Evolutionary conservation across 768 basidiomycete genomes (phyloP), one percentile per base, ranked within the genome.

Genomic region (Inosperma sp.): DNA sequence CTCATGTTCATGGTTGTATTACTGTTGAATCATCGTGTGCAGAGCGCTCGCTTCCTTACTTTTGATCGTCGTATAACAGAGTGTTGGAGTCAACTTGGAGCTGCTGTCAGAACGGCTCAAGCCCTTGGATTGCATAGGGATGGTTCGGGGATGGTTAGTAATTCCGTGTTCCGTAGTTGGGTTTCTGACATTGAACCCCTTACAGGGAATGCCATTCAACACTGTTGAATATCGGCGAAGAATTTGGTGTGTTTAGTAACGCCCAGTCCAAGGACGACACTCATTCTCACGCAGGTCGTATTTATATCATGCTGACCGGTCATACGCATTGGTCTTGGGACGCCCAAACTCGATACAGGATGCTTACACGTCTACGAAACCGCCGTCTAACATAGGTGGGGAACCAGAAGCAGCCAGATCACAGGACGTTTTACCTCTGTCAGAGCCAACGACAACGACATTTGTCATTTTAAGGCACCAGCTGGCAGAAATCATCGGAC

Each of bases 61-160:
- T 80, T 90, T 60, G 88, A 91, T 62, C 81, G 88, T 41, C 82
- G 88, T 40, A 87, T 95, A 52, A 93, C 93, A 7, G 93, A 96
- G 69, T 93, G 93, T 61, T 97, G 93, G 92, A 92, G 89, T 64
- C 92, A 95, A 61, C 74, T 97, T 14, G 93, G 93, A 29, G 93
- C 93, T 5, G 91, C 91, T 41, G 85, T 97, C 12, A 72, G 93
- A 52, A 96, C 93, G 26, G 93, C 93, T 7, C 93, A 95, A 61
- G 93, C 93, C 3, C 80, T 97, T 17, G 94, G 93, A 7, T 69
- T 97, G 29, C 93, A 96, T 68, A 79, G 93, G 44, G 93, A 97
- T 67, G 89, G 88, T 8, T 79, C 84, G 2, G 83, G 82, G 27
- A 83, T 90, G 74, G 90, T 93, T 61, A 62, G 80, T 57, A 4